Conservation (phyloP, 1,284 basidiomycete species). For the Tranzscheliella williamsii region DNA sequence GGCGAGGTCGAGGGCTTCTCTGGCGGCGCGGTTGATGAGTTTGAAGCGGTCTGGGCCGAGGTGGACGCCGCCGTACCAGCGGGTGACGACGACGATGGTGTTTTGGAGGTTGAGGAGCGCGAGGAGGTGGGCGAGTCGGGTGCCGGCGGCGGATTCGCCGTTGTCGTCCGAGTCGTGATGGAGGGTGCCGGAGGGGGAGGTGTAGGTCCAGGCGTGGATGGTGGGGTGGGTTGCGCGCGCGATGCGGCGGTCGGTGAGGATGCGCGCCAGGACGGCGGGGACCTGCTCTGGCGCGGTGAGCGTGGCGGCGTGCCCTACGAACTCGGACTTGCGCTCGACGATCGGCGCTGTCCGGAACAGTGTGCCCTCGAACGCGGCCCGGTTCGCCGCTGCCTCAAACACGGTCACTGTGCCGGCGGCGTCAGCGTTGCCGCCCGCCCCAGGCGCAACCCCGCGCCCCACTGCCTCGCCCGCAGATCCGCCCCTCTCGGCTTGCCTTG, state of each 20-base stretch:
- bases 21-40: conserved; percentile 53
- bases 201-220: conserved; percentile 59
- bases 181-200: conserved; percentile 20
- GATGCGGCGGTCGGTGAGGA: conserved; percentile 47
- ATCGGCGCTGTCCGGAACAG: conserved; percentile 50
- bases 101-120: conserved; percentile 51
- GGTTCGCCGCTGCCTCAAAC: neutral
- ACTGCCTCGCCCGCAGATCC: neutral
- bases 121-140: conserved; percentile 59
- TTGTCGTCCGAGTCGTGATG: conserved; percentile 60
- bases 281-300: conserved; percentile 53
- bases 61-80: conserved; percentile 57
- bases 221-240: conserved; percentile 57
- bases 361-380: neutral
- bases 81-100: conserved; percentile 56
- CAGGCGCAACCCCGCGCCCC: no score
- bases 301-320: conserved; percentile 56
- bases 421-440: neutral
- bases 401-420: neutral
- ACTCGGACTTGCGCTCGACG: conserved; percentile 59
- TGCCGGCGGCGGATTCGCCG: conserved; percentile 61
- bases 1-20: conserved; percentile 50
- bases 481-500: conserved; percentile 3
- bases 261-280: conserved; percentile 34
- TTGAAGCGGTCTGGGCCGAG: conserved; percentile 59